Base-by-base conservation (phyloP, 2,329 filamentous ascomycete species). In the Coniochaeta ligniaria region DNA sequence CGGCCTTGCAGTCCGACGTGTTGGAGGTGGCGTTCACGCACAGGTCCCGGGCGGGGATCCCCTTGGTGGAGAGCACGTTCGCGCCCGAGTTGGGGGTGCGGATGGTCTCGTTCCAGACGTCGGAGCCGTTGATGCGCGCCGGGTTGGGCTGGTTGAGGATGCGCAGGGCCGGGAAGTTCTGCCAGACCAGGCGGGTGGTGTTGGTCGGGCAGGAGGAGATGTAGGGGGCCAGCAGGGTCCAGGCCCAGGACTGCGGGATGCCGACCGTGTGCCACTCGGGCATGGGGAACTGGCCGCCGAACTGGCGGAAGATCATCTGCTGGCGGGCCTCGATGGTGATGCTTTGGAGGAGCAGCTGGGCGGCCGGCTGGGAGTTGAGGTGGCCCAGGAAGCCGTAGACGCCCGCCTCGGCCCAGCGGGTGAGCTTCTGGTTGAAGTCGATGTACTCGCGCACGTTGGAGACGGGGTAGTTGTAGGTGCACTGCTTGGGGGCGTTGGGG, bases 401-500 rank as follows among this genome's bases (percentile, higher is more conserved):
- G 55, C 90, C 89, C 12, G 87, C 83, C 72, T 95, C 91, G 57
- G 90, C 90, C 73, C 83, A 92, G 36, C 90, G 87, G 1, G 91
- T 95, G n/a, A 95, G 75, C 74, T 92, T 92, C 75, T 94, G 90
- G 73, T 84, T 87, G 76, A 95, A 95, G 76, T 95, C 91, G 67
- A 95, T 79, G 69, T 85, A 94, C 73, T 95, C 90, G 59, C 80
- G 83, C 0, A 94, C 86, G 35, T 84, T 92, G 60, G 77, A 83
- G 70, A 85, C 90, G 1, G 91, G 91, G 70, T 95, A 95, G 76
- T 92, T 86, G 78, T 96, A 96, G 0, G 82, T 87, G 77, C 91
- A 95, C 71, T 92, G 88, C 59, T 81, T 80, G 0, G 90, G 89
- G 0, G 91, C 88, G 62, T 84, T 69, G 0, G 80, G 73, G 11